phyloP scores from a whole-genome alignment of 257 asterid genomes.

The Forsythia viridissima region DNA sequence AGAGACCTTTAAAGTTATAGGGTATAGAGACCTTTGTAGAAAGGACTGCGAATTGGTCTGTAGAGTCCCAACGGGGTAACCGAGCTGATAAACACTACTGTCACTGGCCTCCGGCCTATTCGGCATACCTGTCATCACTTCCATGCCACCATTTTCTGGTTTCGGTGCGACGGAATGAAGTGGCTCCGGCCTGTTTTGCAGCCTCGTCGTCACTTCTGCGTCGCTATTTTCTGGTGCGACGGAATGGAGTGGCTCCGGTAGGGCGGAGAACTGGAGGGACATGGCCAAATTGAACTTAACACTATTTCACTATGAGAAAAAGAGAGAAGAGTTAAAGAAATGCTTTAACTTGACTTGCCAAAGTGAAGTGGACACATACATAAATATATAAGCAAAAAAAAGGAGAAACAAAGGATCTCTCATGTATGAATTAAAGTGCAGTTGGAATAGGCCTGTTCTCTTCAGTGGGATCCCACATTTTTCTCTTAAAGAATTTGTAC shows the following conservation, averaged over 20 bases:
- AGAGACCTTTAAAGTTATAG: constrained; percentile 73
- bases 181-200: not conserved
- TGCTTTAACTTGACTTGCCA: constrained; percentile 42
- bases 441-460: constrained; percentile 50
- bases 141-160: constrained; percentile 45
- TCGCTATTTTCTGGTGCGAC: not conserved
- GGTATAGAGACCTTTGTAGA: constrained; percentile 48
- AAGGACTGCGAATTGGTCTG: constrained; percentile 48
- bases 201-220: not conserved
- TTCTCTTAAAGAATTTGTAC: constrained; percentile 47
- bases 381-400: constrained; percentile 31
- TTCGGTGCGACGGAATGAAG: constrained; percentile 54
- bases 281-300: constrained; percentile 36
- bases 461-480: constrained; percentile 60
- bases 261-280: constrained; percentile 40
- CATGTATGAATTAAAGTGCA: constrained; percentile 28
- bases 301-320: constrained; percentile 11
- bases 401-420: constrained; percentile 34
- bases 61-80: constrained; percentile 23
- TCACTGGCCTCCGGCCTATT: constrained; percentile 32
- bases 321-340: constrained; percentile 35
- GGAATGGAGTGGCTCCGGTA: not conserved
- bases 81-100: constrained; percentile 24
- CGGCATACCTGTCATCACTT: constrained; percentile 38
- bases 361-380: constrained; percentile 56